Evolutionary conservation across 441 rosid species (phyloP), one percentile per base, ranked within the genome.

Genomic region (Francoa sonchifolia): DNA sequence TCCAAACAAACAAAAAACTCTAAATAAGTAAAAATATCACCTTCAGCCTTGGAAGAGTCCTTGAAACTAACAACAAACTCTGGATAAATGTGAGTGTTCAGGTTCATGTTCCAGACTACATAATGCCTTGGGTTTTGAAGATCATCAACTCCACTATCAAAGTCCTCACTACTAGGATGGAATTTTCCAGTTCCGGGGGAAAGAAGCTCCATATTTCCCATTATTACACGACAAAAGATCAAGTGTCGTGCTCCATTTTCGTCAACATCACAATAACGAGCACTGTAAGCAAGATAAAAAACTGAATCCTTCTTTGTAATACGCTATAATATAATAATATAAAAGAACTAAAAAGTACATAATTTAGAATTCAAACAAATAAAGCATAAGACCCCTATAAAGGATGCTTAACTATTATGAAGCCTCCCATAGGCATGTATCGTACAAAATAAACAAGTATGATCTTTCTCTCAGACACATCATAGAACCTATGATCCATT

Each of bases 11-110:
- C 33, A 62, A 21, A 56, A 22, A 44, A 33, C 41, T 41, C 28
- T 8, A 11, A 35, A 36, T 5, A 50, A 56, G 42, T 16, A 32
- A 73, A 61, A 39, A 32, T 52, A 71, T 83, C 79, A 92, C 99
- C 99, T 87, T 79, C 76, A 61, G 54, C 67, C 54, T 33, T 50
- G 41, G 74, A 31, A 22, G 71, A 66, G 68, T 66, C 53, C 77
- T 79, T 87, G 97, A 83, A 92, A 76, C 94, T 87, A 71, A 92
- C 76, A 63, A 83, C 74, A 64, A 61, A 87, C 58, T 92, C 99
- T 2, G 97, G 95, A 58, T 58, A 72, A 49, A 92, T 62, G 55
- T 87, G 97, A 15, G 97, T 73, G 72, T 66, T 81, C 75, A 81
- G 64, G 61, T 92, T 87, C 84, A 79, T 79, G 71, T 73, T 71